Evolutionary conservation across 495 filamentous ascomycete species (phyloP).

Genomic region (Parathielavia hyrcaniae): DNA sequence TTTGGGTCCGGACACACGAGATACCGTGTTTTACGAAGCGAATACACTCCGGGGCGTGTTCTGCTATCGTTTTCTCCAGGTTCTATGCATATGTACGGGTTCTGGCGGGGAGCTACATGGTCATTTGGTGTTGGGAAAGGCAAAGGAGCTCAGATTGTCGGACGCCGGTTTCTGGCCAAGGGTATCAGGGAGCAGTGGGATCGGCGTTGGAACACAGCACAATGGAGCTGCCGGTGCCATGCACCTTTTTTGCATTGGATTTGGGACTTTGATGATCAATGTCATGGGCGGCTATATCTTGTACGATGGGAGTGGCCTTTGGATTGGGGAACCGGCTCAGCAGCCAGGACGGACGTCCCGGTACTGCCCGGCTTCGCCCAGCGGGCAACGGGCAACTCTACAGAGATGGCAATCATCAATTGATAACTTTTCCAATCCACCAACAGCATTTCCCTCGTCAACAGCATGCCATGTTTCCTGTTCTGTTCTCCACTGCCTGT

Average conservation of each 20-base stretch:
- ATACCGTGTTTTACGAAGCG: conserved; percentile 29
- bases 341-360: conserved; percentile 1
- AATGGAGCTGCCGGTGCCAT: conserved; percentile 11
- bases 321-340: background rate
- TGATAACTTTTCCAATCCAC: conserved; percentile 14
- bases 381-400: conserved; percentile 7
- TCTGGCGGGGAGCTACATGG: conserved; percentile 12
- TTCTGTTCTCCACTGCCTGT: conserved; percentile 4
- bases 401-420: conserved; percentile 19
- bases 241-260: conserved; percentile 3
- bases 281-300: conserved; percentile 20
- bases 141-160: conserved; percentile 18
- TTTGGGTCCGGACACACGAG: conserved; percentile 20
- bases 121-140: conserved; percentile 11
- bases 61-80: conserved; percentile 34
- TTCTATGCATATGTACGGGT: conserved; percentile 28
- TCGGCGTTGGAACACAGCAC: conserved; percentile 21
- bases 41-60: conserved; percentile 34
- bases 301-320: conserved; percentile 14
- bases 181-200: background rate
- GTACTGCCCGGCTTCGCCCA: background rate
- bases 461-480: conserved; percentile 9
- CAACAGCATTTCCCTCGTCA: background rate
- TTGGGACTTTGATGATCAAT: conserved; percentile 21
- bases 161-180: conserved; percentile 8